Base-by-base conservation (phyloP, 176 grass and related monocot genomes). In the Saccharum spontaneum region DNA sequence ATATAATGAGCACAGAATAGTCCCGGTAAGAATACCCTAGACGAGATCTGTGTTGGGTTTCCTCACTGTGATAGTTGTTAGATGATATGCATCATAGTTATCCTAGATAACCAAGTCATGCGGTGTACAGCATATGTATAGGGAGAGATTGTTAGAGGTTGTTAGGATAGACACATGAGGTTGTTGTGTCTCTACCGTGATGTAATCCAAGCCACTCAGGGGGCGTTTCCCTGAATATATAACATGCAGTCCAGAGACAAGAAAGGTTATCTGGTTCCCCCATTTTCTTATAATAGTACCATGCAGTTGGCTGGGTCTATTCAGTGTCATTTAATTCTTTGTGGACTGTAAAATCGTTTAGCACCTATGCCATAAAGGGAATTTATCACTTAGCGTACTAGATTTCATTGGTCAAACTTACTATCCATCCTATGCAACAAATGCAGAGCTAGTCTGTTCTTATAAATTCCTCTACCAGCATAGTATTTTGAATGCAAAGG, bases 311-410 rank as follows among this genome's bases (percentile, higher is more conserved):
- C 8, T 60, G 28, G 17, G 74, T 30, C 13, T 46, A 79, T 76
- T 67, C 48, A 55, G 7, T 76, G 59, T 39, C 31, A 69, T 85
- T 85, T 8, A 69, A 60, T 78, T 81, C 10, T 16, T 44, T 33
- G 9, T n/a, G 64, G 22, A 8, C 40, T 76, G 44, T 66, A 55
- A 48, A 52, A 41, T 78, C 7, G n/a, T 76, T 64, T 71, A 18
- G 23, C 69, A 63, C 30, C 39, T 65, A 69, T 52, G 36, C 52
- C 67, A 81, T 82, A 77, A 85, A 76, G 15, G 61, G 20, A 18
- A 11, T 70, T 40, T 30, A 78, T 33, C 66, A 64, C 17, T 83
- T 13, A 72, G 12, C 31, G 43, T 54, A 73, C 81, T 23, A 82
- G 37, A 44, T 22, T 66, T n/a, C 11, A 22, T 20, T 30, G 15